Conservation (phyloP, 106 monocot species). For the Dioscorea dumetorum region DNA sequence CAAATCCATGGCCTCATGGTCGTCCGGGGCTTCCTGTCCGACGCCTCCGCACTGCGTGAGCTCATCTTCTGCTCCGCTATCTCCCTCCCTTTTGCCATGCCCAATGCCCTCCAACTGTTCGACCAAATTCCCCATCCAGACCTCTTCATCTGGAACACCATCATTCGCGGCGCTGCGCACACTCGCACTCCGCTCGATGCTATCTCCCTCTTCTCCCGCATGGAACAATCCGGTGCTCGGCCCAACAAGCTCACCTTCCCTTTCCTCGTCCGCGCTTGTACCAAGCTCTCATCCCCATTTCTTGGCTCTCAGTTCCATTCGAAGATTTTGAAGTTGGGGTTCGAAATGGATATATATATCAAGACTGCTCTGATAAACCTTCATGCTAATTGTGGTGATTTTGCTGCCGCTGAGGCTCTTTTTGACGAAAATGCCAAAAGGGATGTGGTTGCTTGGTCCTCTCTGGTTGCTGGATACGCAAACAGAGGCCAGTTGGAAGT, state of each 20-base stretch:
- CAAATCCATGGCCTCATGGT: conserved; percentile 49
- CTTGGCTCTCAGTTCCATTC: conserved; percentile 51
- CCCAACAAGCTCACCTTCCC: conserved; percentile 64
- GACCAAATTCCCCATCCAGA: conserved; percentile 43
- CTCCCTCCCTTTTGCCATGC: conserved; percentile 20
- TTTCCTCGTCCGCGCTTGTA: conserved; percentile 62
- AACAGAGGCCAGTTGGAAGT: conserved; percentile 33
- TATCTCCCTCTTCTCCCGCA: conserved; percentile 32
- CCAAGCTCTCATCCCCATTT: conserved; percentile 22
- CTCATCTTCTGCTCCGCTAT: conserved; percentile 55
- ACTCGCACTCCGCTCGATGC: conserved; percentile 37
- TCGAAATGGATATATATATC: conserved; percentile 30
- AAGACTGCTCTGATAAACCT: conserved; percentile 56
- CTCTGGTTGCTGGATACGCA: conserved; percentile 49
- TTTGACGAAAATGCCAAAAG: conserved; percentile 21
- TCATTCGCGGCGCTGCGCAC: conserved; percentile 67
- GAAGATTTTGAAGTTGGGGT: conserved; percentile 26
- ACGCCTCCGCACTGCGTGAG: conserved; percentile 30
- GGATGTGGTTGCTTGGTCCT: conserved; percentile 60
- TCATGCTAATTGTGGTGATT: conserved; percentile 56
- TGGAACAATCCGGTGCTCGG: conserved; percentile 19
- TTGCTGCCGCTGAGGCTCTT: conserved; percentile 25
- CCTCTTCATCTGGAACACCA: conserved; percentile 75
- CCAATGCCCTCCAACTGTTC: conserved; percentile 55
- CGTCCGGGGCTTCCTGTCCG: conserved; percentile 34